These are phyloP conservation scores for Silene coronaria DNA, from an alignment of 179 eudicot genomes.

Conservation along the genomic window DNA sequence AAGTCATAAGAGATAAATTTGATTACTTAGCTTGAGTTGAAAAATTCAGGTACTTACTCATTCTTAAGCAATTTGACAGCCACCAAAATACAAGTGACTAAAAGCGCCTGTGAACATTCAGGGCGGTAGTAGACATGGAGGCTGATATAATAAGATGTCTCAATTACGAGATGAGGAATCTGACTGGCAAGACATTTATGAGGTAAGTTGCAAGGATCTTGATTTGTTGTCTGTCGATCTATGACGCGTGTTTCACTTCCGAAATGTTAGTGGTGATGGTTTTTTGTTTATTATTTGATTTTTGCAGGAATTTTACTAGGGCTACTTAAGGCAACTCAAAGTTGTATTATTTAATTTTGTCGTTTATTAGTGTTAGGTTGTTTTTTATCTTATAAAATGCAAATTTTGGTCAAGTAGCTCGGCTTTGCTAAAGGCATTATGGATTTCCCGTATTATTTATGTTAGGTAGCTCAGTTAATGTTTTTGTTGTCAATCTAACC, in stretches of 20 bases:
- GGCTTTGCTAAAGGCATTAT: too few species aligned
- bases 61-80: constrained; percentile 30
- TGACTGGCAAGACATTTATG: constrained; percentile 36
- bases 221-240: not conserved
- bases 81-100: constrained; percentile 26
- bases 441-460: too few species aligned
- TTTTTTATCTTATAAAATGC: too few species aligned
- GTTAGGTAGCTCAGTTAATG: too few species aligned
- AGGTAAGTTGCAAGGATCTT: constrained; percentile 23
- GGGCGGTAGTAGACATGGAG: constrained; percentile 39
- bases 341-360: too few species aligned
- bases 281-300: not conserved
- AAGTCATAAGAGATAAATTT: too few species aligned
- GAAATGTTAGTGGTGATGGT: constrained; percentile 6
- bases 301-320: constrained; percentile 32
- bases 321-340: constrained; percentile 32
- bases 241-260: not conserved
- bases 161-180: constrained; percentile 43
- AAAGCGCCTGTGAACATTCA: constrained; percentile 28
- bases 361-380: too few species aligned
- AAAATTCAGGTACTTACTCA: constrained; percentile 20
- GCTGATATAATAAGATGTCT: constrained; percentile 40
- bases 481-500: too few species aligned
- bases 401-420: too few species aligned
- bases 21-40: too few species aligned